These are phyloP conservation scores for Scalesia atractyloides DNA, from an alignment of 129 eudicot species.

Conservation along the genomic window DNA sequence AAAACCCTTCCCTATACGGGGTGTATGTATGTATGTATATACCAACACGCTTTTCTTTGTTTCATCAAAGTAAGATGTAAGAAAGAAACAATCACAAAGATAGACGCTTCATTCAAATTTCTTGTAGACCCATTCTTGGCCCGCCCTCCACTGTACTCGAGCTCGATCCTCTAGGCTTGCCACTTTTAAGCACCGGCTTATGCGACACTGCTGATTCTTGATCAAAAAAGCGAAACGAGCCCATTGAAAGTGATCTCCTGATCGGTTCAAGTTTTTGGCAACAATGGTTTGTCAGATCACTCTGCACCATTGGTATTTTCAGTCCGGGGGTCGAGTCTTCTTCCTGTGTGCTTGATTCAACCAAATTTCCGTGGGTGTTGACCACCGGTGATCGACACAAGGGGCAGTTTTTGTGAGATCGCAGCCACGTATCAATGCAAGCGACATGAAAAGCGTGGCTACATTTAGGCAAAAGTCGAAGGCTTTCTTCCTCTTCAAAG, in stretches of 20 bases:
- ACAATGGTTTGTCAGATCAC: neutral
- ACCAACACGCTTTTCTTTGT: too few relatives aligned
- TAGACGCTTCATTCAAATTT: too few relatives aligned
- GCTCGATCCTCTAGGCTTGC: neutral
- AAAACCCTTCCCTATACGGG: too few relatives aligned
- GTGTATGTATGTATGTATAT: too few relatives aligned
- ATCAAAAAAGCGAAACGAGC: neutral
- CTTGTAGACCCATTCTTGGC: too few relatives aligned
- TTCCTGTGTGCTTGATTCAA: neutral
- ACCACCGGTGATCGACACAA: slow-evolving; percentile 26
- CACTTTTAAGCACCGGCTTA: neutral
- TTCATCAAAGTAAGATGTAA: too few relatives aligned
- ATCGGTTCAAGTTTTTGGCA: neutral
- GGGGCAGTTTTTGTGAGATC: slow-evolving; percentile 37
- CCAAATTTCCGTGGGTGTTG: neutral
- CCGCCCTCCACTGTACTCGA: neutral
- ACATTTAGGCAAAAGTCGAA: slow-evolving; percentile 36
- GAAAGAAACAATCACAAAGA: too few relatives aligned
- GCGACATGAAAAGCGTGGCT: slow-evolving; percentile 37
- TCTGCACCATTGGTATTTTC: slow-evolving; percentile 4
- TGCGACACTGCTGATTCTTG: neutral
- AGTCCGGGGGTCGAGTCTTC: neutral
- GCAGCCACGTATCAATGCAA: slow-evolving; percentile 41
- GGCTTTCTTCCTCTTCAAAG: slow-evolving; percentile 38
- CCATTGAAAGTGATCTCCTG: slow-evolving; percentile 8